phyloP scores from a whole-genome alignment of 345 rosid species.

The Cardamine resedifolia region DNA sequence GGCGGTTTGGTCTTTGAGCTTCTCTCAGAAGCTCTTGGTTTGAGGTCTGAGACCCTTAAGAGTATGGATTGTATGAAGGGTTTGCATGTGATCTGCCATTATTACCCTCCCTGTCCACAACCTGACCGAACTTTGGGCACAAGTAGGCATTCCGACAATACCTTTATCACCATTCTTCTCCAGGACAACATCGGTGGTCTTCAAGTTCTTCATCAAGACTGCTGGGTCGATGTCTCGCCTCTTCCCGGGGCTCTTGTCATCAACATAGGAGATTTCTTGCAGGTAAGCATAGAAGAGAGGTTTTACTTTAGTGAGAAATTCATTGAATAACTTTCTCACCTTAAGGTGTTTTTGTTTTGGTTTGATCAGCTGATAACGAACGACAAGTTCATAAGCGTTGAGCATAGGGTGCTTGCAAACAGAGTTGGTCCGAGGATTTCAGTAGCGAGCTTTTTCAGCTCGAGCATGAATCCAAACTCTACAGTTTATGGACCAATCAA shows the following conservation, averaged over 20 bases:
- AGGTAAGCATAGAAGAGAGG: slow-evolving; percentile 24
- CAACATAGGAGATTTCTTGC: slow-evolving; percentile 45
- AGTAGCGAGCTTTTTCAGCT: slow-evolving; percentile 43
- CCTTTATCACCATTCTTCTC: slow-evolving; percentile 43
- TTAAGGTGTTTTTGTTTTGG: neutral
- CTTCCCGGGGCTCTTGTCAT: slow-evolving; percentile 35
- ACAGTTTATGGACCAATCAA: slow-evolving; percentile 45
- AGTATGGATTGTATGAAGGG: slow-evolving; percentile 35
- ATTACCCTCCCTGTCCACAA: slow-evolving; percentile 51
- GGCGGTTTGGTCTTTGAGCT: slow-evolving; percentile 40
- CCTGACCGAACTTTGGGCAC: slow-evolving; percentile 46
- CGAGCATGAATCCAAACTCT: neutral
- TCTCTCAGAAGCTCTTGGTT: slow-evolving; percentile 49
- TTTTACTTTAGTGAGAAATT: neutral
- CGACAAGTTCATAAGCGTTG: slow-evolving; percentile 41
- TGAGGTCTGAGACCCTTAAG: slow-evolving; percentile 36
- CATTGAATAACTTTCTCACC: neutral
- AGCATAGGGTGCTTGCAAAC: slow-evolving; percentile 44
- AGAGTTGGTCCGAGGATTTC: slow-evolving; percentile 40
- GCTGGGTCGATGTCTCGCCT: slow-evolving; percentile 46
- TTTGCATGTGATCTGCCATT: slow-evolving; percentile 37
- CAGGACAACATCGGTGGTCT: slow-evolving; percentile 58
- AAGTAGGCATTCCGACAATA: slow-evolving; percentile 35
- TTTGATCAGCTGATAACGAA: slow-evolving; percentile 41
- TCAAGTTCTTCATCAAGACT: slow-evolving; percentile 44